Evolutionary conservation across 768 basidiomycete genomes (phyloP), one percentile per base, ranked within the genome.

Genomic region (Boletus subparvulus): DNA sequence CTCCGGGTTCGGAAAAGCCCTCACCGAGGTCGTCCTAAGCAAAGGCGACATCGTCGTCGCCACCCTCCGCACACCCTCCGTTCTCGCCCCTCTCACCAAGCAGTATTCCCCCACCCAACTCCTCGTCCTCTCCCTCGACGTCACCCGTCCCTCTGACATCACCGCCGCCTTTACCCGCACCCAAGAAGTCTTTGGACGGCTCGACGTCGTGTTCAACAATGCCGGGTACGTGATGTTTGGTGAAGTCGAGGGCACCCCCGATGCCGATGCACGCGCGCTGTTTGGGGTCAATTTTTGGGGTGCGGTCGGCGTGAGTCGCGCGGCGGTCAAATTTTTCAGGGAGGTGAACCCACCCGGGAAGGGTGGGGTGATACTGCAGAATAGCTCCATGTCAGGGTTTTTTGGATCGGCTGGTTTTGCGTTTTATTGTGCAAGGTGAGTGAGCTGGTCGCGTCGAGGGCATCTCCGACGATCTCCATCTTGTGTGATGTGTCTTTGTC

Each of bases 121-220:
- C 2, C 66, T 76, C 45, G 56, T 75, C 44, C 58, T 78, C 56
- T 63, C 67, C 47, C 64, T 80, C 42, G 78, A 80, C 56, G 77
- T 80, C 32, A 70, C 70, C 10, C 60, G 54, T 4, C 59, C 50
- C 3, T 47, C 60, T 6, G 69, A 77, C 1, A 71, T 80, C 47
- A 41, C 45, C 9, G 58, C 60, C 2, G 77, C 73, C 0, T 80
- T 81, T 52, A 47, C 57, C 0, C 52, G 56, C 9, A 69, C 73
- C 0, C 65, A 67, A 37, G 62, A 66, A 12, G 56, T 58, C 7
- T 79, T 78, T 62, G 74, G 75, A 3, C 58, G 73, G 13, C 64
- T 79, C 28, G 78, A 79, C 54, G 74, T 79, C 48, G 77, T 80
- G 5, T 74, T 74, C 64, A 77, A 73, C 65, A 81, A 80, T 59